These are phyloP conservation scores for Pythium guiyangense DNA, from an alignment of 352 stramenopile species.

Conservation along the genomic window DNA sequence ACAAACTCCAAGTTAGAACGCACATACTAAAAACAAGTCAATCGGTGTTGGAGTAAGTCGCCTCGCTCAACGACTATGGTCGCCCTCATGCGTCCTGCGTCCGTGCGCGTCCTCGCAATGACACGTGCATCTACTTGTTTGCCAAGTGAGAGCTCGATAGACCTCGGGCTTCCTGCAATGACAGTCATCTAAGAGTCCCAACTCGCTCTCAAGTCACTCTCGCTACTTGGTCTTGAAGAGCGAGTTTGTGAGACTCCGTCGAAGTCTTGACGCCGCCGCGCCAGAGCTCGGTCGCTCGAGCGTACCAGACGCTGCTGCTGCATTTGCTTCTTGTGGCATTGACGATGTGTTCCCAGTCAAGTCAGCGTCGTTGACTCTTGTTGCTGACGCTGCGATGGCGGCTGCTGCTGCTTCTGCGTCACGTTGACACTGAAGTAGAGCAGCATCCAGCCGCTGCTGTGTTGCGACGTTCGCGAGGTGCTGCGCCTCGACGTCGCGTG, in stretches of 20 bases:
- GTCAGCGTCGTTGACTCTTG: neutral
- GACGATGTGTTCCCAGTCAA: neutral
- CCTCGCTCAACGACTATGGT: no score
- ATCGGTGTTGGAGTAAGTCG: no score
- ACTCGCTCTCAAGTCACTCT: no score
- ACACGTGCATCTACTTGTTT: no score
- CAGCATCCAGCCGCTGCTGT: conserved; percentile 10
- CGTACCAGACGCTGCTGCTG: neutral
- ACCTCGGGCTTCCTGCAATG: no score
- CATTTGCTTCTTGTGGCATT: neutral
- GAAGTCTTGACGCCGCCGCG: neutral
- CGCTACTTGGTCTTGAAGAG: conserved; percentile 5
- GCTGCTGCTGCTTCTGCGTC: neutral
- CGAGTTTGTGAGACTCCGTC: conserved; percentile 3
- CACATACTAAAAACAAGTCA: no score
- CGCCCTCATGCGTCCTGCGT: no score
- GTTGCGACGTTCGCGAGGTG: conserved; percentile 16
- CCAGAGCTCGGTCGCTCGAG: conserved; percentile 1
- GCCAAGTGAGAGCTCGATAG: no score
- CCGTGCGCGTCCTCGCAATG: no score
- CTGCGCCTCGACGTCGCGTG: conserved; percentile 24
- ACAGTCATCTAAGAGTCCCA: no score
- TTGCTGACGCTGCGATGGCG: neutral
- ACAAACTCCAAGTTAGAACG: no score
- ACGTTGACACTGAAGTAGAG: neutral